Base-by-base conservation (phyloP, 345 rosid species). In the Eucalyptus polyanthemos region DNA sequence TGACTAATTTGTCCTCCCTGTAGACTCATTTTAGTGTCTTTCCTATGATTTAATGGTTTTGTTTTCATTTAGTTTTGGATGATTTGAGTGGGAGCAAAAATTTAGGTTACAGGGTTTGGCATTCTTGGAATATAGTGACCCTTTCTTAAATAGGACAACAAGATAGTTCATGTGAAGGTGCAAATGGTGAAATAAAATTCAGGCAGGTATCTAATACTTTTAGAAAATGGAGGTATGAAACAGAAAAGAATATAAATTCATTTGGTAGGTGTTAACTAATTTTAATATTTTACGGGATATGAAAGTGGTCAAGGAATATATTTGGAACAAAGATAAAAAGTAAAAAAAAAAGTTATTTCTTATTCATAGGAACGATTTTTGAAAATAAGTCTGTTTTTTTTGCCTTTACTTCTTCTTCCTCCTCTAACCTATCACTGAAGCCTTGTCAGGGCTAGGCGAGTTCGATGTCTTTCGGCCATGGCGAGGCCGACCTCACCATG, bases 381-480 rank as follows among this genome's bases (percentile, higher is more conserved):
- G 51, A 50, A 50, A 50, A 50, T 12, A 50, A 50, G 6, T 13
- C 1, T 49, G 1, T 14, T 5, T 14, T 50, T 50, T 14, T 49
- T 4, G 14, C 50, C 5, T 49, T 49, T 49, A 49, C 50, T 49
- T 49, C 50, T 49, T 49, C 14, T 47, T 47, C 12, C 5, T 49
- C 50, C 50, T 11, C 50, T 49, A 49, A 47, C 14, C 50, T 49
- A 11, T 49, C 50, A n/a, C n/a, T n/a, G n/a, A n/a, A n/a, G n/a
- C n/a, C n/a, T n/a, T n/a, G n/a, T n/a, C n/a, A 49, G 15, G 50
- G 50, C 51, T 50, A 50, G 51, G 16, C 2, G 51, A 50, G 51
- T 0, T 50, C 17, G 5, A 50, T 50, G 1, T 50, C 0, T 0
- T 0, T 14, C 0, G 7, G 51, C 51, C 51, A 50, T 14, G 17